Evolutionary conservation across 2,329 filamentous ascomycete species (phyloP).

Genomic region (Lojkania enalia): DNA sequence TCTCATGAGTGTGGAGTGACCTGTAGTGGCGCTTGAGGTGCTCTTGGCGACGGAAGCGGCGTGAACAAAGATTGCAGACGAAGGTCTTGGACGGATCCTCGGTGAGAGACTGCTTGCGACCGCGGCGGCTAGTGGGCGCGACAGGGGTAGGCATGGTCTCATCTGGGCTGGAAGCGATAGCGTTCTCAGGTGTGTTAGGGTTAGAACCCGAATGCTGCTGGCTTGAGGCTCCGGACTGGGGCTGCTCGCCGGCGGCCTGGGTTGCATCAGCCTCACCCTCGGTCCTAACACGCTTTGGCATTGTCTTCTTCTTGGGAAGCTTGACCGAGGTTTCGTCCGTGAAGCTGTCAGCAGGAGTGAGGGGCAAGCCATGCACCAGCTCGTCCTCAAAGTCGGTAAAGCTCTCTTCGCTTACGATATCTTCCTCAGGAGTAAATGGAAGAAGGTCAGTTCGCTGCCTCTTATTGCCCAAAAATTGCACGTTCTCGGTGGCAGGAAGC

Average conservation of each 20-base stretch:
- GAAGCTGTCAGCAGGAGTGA: slow-evolving; percentile 63
- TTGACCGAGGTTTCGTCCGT: slow-evolving; percentile 33
- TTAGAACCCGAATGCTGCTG: slow-evolving; percentile 40
- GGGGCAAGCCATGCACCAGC: slow-evolving; percentile 62
- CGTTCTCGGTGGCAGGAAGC: slow-evolving; percentile 63
- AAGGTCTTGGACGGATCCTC: slow-evolving; percentile 99
- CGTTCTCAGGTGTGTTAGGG: slow-evolving; percentile 49
- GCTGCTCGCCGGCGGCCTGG: slow-evolving; percentile 37
- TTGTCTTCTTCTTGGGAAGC: slow-evolving; percentile 31
- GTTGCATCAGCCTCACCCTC: slow-evolving; percentile 40
- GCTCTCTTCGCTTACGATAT: slow-evolving; percentile 76
- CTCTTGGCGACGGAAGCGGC: slow-evolving; percentile 96
- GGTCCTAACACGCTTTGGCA: slow-evolving; percentile 35
- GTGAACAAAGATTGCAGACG: slow-evolving; percentile 93
- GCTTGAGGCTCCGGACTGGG: slow-evolving; percentile 41
- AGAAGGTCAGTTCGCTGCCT: slow-evolving; percentile 72
- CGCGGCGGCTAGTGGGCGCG: slow-evolving; percentile 78
- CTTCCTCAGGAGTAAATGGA: slow-evolving; percentile 67
- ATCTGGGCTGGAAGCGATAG: slow-evolving; percentile 51
- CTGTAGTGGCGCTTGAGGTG: slow-evolving; percentile 98
- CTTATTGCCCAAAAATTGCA: slow-evolving; percentile 65
- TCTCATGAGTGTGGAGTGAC: slow-evolving; percentile 96
- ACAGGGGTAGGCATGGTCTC: slow-evolving; percentile 33
- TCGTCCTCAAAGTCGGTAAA: slow-evolving; percentile 76
- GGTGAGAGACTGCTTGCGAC: slow-evolving; percentile 96